Conservation (phyloP, 1,284 basidiomycete species). For the Xanthoconium separans region DNA sequence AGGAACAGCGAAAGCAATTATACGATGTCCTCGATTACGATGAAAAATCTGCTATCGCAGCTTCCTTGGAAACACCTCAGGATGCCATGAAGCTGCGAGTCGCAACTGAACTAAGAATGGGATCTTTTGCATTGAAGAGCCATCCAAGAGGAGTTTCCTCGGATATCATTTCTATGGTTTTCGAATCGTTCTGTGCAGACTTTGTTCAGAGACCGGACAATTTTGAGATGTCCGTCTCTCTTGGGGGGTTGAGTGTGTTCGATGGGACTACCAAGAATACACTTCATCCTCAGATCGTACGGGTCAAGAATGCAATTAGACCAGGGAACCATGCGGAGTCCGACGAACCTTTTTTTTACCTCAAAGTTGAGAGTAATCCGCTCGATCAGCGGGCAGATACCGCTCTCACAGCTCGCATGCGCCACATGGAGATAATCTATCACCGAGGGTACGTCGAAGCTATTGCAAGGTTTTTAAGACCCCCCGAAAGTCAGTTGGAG, state of each 20-base stretch:
- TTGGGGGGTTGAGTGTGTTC: conserved; percentile 88
- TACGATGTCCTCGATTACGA: conserved; percentile 96
- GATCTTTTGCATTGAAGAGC: conserved; percentile 79
- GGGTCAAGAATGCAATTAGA: conserved; percentile 67
- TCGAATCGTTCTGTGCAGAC: conserved; percentile 86
- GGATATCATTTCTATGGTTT: conserved; percentile 88
- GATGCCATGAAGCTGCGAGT: conserved; percentile 85
- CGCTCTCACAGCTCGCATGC: conserved; percentile 87
- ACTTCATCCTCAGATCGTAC: conserved; percentile 90
- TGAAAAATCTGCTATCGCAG: conserved; percentile 73
- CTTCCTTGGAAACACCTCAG: conserved; percentile 68
- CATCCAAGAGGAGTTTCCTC: conserved; percentile 62
- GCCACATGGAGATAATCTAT: conserved; percentile 98
- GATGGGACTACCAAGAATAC: conserved; percentile 87
- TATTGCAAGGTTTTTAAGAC: conserved; percentile 91
- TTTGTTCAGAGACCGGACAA: conserved; percentile 87
- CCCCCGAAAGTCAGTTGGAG: conserved; percentile 93
- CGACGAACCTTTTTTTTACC: conserved; percentile 85
- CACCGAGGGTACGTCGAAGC: conserved; percentile 94
- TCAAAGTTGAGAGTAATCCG: conserved; percentile 93
- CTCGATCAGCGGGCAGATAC: conserved; percentile 93
- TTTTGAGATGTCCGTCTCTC: conserved; percentile 74
- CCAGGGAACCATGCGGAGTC: conserved; percentile 31
- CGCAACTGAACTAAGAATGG: conserved; percentile 78
- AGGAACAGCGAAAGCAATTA: conserved; percentile 90